Conservation (phyloP, 108 stramenopile species). For the Seminavis robusta region DNA sequence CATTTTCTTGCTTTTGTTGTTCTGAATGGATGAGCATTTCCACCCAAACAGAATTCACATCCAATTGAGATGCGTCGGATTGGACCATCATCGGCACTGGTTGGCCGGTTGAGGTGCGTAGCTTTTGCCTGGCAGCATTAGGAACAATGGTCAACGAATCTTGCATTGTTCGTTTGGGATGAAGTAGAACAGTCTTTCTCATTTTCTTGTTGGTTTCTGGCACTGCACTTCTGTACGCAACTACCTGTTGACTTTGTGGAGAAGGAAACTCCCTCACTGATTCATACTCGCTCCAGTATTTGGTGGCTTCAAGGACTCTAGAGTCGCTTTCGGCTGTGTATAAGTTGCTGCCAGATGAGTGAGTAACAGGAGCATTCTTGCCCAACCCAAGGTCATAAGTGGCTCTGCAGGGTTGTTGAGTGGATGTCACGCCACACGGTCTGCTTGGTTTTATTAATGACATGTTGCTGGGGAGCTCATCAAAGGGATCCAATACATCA, state of each 20-base stretch:
- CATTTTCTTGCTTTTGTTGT: no score
- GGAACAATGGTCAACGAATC: conserved; percentile 8
- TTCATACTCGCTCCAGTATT: conserved; percentile 3
- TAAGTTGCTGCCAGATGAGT: background rate
- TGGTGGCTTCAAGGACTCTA: background rate
- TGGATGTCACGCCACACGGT: background rate
- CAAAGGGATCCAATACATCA: no score
- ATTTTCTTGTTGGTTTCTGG: background rate
- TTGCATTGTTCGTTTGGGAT: background rate
- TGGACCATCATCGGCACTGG: background rate
- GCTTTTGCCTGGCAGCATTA: background rate
- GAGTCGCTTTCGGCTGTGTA: background rate
- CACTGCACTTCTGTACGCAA: background rate
- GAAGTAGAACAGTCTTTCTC: conserved; percentile 3
- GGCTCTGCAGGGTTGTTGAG: background rate
- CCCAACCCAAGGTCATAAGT: conserved; percentile 14
- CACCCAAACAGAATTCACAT: conserved; percentile 17
- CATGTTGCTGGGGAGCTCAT: no score
- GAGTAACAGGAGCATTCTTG: conserved; percentile 3
- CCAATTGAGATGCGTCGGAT: conserved; percentile 3
- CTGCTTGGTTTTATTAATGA: no score
- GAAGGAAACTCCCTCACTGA: conserved; percentile 7
- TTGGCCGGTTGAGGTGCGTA: no score
- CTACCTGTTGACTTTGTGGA: background rate
- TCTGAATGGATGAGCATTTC: conserved; percentile 20